These are phyloP conservation scores for Saturnispora sanitii DNA, from an alignment of 805 yeast genomes.

Conservation along the genomic window DNA sequence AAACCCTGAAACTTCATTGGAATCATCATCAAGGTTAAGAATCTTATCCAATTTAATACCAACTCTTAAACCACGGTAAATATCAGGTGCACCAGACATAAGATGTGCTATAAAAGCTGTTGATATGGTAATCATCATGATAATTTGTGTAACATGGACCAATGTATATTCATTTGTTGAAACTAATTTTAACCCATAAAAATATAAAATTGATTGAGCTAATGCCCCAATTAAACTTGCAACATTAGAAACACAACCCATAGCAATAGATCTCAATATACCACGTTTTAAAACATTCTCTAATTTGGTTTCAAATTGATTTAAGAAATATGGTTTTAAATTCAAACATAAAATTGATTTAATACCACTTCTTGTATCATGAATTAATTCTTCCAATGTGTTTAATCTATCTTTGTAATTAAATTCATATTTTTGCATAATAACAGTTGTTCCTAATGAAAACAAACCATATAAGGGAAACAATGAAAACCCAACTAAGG, in stretches of 20 bases:
- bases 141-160: constrained; percentile 54
- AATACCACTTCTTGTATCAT: constrained; percentile 49
- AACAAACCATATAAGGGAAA: constrained; percentile 54
- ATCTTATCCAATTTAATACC: constrained; percentile 40
- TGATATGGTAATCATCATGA: constrained; percentile 66
- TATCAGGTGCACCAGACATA: constrained; percentile 63
- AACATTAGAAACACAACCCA: constrained; percentile 61
- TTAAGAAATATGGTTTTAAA: constrained; percentile 38
- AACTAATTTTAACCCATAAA: constrained; percentile 70
- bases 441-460: constrained; percentile 20
- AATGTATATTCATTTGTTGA: constrained; percentile 45
- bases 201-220: constrained; percentile 66
- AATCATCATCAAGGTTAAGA: constrained; percentile 26
- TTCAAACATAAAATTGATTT: constrained; percentile 54
- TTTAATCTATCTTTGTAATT: constrained; percentile 49
- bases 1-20: constrained; percentile 31
- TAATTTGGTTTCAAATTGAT: constrained; percentile 28
- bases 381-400: constrained; percentile 38
- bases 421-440: constrained; percentile 42
- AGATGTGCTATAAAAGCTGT: constrained; percentile 52
- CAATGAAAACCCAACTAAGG: constrained; percentile 72
- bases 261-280: constrained; percentile 40
- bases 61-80: constrained; percentile 71
- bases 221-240: constrained; percentile 43
- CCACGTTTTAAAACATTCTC: constrained; percentile 32